These are phyloP conservation scores for Aspergillus ibericus DNA, from an alignment of 2,329 filamentous ascomycete species.

Conservation along the genomic window DNA sequence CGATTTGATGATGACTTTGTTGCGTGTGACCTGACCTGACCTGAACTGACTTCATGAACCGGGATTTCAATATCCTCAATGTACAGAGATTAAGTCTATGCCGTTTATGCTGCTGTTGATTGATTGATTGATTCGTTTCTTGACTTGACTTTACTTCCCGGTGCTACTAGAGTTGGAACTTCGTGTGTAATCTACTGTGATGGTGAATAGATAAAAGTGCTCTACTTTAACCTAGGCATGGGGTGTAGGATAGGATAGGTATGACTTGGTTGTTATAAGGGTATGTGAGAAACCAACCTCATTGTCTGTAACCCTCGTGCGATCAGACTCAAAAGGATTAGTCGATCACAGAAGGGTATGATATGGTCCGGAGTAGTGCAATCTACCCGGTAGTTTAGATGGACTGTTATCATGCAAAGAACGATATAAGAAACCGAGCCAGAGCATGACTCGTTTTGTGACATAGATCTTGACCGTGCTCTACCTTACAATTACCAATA, in stretches of 20 bases:
- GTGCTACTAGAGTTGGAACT: neutral
- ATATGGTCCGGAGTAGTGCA: too few species aligned
- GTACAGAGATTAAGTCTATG: conserved; percentile 11
- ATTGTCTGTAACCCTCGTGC: too few species aligned
- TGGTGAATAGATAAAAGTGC: neutral
- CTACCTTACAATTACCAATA: neutral
- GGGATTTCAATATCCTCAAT: neutral
- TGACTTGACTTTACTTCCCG: neutral
- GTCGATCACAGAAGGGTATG: too few species aligned
- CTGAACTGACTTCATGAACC: conserved; percentile 8
- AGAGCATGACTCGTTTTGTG: too few species aligned
- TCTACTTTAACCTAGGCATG: neutral
- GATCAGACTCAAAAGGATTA: too few species aligned
- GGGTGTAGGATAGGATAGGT: too few species aligned
- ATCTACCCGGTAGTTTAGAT: too few species aligned
- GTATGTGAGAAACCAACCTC: too few species aligned
- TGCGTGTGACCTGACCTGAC: neutral
- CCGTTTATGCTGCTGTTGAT: neutral
- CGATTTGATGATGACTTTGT: conserved; percentile 4
- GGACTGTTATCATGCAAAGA: too few species aligned
- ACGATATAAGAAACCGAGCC: too few species aligned
- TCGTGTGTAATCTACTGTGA: neutral
- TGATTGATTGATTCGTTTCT: neutral
- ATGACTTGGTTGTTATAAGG: neutral
- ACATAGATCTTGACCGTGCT: neutral